Conservation (phyloP, 371 early-diverging fungal genomes). For the Mortierella sp. region DNA sequence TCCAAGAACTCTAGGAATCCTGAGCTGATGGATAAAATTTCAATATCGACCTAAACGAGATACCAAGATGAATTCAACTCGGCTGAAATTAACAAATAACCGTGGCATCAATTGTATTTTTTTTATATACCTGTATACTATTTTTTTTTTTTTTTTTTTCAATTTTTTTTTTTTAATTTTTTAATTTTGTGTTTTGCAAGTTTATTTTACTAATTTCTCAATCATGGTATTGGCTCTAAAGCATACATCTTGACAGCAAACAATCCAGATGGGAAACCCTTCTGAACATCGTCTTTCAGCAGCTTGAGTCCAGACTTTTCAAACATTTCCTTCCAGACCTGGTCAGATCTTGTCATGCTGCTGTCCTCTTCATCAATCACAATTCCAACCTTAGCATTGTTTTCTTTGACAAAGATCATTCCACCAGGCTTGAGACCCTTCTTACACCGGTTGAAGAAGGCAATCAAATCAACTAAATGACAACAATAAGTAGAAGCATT, state of each 20-base stretch:
- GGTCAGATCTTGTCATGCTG: conserved; percentile 86
- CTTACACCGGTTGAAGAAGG: conserved; percentile 85
- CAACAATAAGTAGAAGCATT: not conserved
- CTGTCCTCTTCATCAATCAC: conserved; percentile 88
- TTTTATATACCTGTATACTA: no score
- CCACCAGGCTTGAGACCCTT: conserved; percentile 82
- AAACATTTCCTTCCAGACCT: conserved; percentile 78
- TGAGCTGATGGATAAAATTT: no score
- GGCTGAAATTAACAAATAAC: no score
- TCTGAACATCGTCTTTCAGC: conserved; percentile 80
- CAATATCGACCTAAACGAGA: no score
- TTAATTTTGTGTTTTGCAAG: not conserved
- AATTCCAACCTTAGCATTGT: conserved; percentile 75
- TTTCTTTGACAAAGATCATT: conserved; percentile 92
- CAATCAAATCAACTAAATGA: conserved; percentile 80
- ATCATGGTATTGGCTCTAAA: conserved; percentile 26
- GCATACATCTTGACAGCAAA: conserved; percentile 91
- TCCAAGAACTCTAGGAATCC: no score
- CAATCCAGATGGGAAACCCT: conserved; percentile 84
- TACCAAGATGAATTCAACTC: no score
- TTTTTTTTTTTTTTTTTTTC: no score
- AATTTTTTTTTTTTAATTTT: not conserved
- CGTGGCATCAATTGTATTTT: no score
- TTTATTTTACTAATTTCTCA: not conserved
- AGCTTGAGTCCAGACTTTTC: conserved; percentile 76